A percentile compares a stretch with the other conserved stretches of the same genome.
Evolutionary conservation across 345 rosid genomes (phyloP).

Genomic region (Eucalyptus victrix): DNA sequence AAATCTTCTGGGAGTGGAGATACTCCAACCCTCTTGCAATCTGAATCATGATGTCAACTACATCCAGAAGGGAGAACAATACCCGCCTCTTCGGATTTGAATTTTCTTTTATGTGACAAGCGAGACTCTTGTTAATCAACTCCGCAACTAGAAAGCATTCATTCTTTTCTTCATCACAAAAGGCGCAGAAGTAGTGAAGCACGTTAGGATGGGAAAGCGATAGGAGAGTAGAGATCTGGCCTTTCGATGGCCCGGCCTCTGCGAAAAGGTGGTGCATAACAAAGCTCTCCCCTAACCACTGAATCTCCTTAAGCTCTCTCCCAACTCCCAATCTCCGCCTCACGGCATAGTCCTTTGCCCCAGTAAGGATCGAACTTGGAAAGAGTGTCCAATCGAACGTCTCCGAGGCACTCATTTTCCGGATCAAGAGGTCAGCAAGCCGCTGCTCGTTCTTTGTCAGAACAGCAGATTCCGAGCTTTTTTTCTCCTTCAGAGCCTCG

Average conservation of each 20-base stretch:
- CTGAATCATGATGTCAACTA: conserved; percentile 82
- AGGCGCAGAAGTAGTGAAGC: conserved; percentile 62
- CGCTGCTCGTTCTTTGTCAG: conserved; percentile 44
- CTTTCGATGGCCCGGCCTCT: conserved; percentile 35
- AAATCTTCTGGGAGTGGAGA: conserved; percentile 52
- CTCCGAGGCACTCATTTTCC: conserved; percentile 39
- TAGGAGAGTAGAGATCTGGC: conserved; percentile 49
- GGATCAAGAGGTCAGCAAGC: conserved; percentile 48
- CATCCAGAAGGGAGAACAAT: conserved; percentile 46
- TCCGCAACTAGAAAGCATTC: conserved; percentile 75
- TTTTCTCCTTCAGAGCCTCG: conserved; percentile 54
- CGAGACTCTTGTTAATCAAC: conserved; percentile 67
- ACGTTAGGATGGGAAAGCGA: conserved; percentile 80
- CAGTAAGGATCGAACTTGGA: conserved; percentile 53
- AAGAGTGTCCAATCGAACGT: conserved; percentile 32
- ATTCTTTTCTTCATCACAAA: conserved; percentile 64
- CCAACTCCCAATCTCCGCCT: conserved; percentile 54
- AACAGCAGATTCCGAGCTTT: conserved; percentile 14
- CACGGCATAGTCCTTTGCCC: conserved; percentile 61
- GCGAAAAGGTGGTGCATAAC: conserved; percentile 53
- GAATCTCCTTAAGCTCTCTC: conserved; percentile 72
- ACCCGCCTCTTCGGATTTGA: conserved; percentile 50
- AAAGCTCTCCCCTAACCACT: conserved; percentile 78
- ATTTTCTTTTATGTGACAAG: conserved; percentile 53
- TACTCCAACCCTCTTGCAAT: conserved; percentile 92